Evolutionary conservation across 139 green algal species (phyloP).

Genomic region (Closterium sp.): DNA sequence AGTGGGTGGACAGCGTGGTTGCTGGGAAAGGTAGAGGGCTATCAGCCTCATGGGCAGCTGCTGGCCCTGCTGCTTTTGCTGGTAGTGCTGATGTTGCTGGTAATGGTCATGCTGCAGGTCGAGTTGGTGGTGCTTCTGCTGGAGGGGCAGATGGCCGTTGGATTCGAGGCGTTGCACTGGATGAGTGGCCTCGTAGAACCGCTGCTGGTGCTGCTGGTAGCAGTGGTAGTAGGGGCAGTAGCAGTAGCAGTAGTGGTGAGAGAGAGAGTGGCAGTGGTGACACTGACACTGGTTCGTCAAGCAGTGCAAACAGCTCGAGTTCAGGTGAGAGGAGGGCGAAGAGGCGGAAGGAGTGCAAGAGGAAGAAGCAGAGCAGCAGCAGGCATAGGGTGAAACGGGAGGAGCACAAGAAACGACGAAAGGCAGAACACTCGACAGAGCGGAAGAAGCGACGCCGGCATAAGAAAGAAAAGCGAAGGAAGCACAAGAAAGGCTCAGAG

Average conservation of each 20-base stretch:
- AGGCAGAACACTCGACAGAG: neutral
- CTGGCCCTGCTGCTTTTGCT: neutral
- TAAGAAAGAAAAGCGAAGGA: neutral
- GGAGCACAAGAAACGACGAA: neutral
- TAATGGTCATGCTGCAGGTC: neutral
- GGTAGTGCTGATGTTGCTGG: neutral
- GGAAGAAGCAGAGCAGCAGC: neutral
- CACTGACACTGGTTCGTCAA: neutral
- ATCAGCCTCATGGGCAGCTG: neutral
- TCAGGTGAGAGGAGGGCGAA: neutral
- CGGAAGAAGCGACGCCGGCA: neutral
- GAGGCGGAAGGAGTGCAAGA: neutral
- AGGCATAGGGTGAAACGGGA: neutral
- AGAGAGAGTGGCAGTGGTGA: neutral
- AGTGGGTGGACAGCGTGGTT: neutral
- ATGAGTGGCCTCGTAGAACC: neutral
- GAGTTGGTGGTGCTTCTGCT: neutral
- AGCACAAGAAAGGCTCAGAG: neutral
- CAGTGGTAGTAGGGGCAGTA: neutral
- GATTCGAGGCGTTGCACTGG: neutral
- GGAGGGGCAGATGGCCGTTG: neutral
- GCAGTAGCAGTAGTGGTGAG: neutral
- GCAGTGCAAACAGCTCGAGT: neutral
- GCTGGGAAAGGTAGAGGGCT: neutral
- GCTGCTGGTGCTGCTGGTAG: neutral